These are phyloP conservation scores for Rutstroemia sp. DNA, from an alignment of 2,329 filamentous ascomycete species.

Conservation along the genomic window DNA sequence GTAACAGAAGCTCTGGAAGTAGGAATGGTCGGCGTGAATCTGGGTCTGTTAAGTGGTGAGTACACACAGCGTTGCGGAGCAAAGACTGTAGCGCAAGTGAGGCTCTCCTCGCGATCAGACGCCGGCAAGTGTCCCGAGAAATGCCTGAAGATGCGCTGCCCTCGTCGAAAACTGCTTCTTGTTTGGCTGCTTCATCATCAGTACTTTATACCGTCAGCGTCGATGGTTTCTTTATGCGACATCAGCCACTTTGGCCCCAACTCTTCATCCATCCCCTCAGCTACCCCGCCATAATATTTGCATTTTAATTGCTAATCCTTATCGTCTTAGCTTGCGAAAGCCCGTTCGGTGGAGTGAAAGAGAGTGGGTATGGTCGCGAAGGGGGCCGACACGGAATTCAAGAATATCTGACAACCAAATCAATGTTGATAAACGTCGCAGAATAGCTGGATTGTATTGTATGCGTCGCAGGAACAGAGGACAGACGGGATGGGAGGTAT, in stretches of 20 bases:
- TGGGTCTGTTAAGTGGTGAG: conserved; percentile 38
- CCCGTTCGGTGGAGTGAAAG: conserved; percentile 47
- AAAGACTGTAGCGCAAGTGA: too few relatives aligned
- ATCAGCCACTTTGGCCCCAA: not conserved
- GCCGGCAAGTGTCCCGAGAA: too few relatives aligned
- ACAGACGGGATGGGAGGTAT: too few relatives aligned
- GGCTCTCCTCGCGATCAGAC: too few relatives aligned
- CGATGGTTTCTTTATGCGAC: too few relatives aligned
- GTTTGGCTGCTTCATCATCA: too few relatives aligned
- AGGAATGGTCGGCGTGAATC: conserved; percentile 79
- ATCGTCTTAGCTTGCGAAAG: not conserved
- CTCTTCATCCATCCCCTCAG: not conserved
- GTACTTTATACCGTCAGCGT: too few relatives aligned
- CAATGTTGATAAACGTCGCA: not conserved
- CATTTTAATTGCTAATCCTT: conserved; percentile 42
- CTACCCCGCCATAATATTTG: not conserved
- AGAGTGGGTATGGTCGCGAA: conserved; percentile 45
- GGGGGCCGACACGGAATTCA: conserved; percentile 29
- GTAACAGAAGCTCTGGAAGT: conserved; percentile 68
- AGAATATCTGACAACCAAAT: not conserved
- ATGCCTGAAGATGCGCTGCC: too few relatives aligned
- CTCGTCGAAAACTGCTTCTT: too few relatives aligned
- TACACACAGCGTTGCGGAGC: too few relatives aligned
- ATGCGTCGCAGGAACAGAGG: not conserved
- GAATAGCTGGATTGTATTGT: not conserved